phyloP scores from a whole-genome alignment of 257 asterid genomes.

The Echites panduratus region DNA sequence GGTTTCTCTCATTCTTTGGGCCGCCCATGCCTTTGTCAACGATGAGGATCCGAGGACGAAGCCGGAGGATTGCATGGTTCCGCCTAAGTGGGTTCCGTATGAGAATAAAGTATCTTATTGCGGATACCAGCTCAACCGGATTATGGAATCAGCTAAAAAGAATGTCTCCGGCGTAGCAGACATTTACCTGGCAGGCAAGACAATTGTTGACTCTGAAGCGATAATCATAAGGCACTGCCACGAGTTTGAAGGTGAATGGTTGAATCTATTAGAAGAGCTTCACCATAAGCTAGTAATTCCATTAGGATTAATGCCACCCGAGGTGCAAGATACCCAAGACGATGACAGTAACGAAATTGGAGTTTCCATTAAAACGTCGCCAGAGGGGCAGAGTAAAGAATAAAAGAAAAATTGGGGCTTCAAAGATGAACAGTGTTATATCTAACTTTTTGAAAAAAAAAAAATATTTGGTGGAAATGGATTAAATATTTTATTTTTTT shows the following conservation, averaged over 20 bases:
- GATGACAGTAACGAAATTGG: conserved; percentile 18
- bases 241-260: conserved; percentile 38
- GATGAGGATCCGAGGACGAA: conserved; percentile 7
- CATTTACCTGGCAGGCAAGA: conserved; percentile 21
- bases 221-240: conserved; percentile 20
- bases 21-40: background rate
- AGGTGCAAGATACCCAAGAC: background rate
- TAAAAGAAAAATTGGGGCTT: too few species aligned
- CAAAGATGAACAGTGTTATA: too few species aligned
- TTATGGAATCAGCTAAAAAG: background rate
- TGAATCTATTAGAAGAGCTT: conserved; percentile 23
- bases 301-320: conserved; percentile 37
- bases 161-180: conserved; percentile 32
- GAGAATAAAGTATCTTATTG: conserved; percentile 23
- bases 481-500: too few species aligned
- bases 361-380: conserved; percentile 28
- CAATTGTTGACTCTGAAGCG: conserved; percentile 14
- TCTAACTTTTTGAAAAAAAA: too few species aligned
- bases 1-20: conserved; percentile 7
- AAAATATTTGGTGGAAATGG: too few species aligned
- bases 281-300: conserved; percentile 23
- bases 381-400: conserved; percentile 14
- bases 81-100: conserved; percentile 14
- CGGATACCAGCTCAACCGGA: conserved; percentile 22
- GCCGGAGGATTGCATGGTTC: conserved; percentile 13